Conservation (phyloP, 306 rosid genomes). For the Ammopiptanthus mongolicus region DNA sequence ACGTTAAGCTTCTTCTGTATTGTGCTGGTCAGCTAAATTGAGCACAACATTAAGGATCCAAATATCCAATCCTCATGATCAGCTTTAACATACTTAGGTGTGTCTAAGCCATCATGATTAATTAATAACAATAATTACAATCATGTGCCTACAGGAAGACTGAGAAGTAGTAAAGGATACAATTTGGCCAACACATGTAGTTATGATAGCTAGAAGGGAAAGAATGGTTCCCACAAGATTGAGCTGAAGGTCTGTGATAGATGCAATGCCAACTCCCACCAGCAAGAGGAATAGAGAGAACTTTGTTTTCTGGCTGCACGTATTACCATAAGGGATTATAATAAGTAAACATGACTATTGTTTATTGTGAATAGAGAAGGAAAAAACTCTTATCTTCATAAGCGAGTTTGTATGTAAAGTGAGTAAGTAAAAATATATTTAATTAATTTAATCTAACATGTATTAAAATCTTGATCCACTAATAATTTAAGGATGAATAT, state of each 20-base stretch:
- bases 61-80: neutral
- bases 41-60: constrained; percentile 46
- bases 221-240: constrained; percentile 71
- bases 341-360: neutral
- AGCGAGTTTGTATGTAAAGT: too few relatives aligned
- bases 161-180: constrained; percentile 52
- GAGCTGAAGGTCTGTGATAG: constrained; percentile 97
- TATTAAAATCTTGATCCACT: too few relatives aligned
- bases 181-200: constrained; percentile 95
- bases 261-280: constrained; percentile 94
- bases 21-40: constrained; percentile 86
- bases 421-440: too few relatives aligned
- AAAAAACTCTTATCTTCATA: too few relatives aligned
- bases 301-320: constrained; percentile 75
- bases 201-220: constrained; percentile 83
- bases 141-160: neutral
- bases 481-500: too few relatives aligned
- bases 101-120: neutral
- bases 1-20: constrained; percentile 94
- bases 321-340: neutral
- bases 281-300: constrained; percentile 70
- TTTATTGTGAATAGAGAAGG: neutral
- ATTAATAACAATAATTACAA: neutral
- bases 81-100: neutral
- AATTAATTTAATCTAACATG: too few relatives aligned